Percentiles rank a stretch among this genome's conserved stretches.
phyloP scores from a whole-genome alignment of 371 early-diverging fungal genomes.

The Syncephalastrum contaminatum region DNA sequence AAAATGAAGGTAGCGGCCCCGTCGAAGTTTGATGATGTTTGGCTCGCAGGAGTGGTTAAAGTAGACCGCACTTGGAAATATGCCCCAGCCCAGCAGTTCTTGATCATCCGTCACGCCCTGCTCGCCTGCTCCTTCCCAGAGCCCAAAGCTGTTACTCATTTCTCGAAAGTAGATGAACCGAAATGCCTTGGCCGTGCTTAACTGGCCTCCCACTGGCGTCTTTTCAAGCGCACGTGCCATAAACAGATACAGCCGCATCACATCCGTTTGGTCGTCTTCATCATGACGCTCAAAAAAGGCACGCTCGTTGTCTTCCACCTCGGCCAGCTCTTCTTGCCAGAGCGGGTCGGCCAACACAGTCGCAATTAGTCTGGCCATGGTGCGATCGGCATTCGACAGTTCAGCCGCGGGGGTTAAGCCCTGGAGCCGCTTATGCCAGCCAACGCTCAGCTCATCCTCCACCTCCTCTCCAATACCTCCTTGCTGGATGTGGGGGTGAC shows the following conservation, averaged over 20 bases:
- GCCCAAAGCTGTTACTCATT: slow-evolving; percentile 67
- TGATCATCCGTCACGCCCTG: slow-evolving; percentile 34
- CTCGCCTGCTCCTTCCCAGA: slow-evolving; percentile 51
- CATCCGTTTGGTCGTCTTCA: not conserved
- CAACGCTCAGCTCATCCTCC: too few species aligned
- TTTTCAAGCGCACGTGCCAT: slow-evolving; percentile 12
- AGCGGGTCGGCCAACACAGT: not conserved
- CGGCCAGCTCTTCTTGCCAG: not conserved
- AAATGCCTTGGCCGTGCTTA: slow-evolving; percentile 21
- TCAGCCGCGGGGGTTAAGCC: too few species aligned
- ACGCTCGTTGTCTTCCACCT: slow-evolving; percentile 31
- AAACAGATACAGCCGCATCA: slow-evolving; percentile 23
- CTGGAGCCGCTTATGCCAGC: too few species aligned
- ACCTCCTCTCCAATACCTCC: too few species aligned
- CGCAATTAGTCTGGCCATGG: slow-evolving; percentile 39
- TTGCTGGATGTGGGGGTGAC: too few species aligned
- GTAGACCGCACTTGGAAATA: slow-evolving; percentile 72
- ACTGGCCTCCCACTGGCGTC: too few species aligned
- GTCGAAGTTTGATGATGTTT: slow-evolving; percentile 57
- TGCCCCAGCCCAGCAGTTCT: slow-evolving; percentile 62
- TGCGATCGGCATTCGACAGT: slow-evolving; percentile 17
- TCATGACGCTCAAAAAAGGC: slow-evolving; percentile 14
- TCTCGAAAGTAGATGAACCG: slow-evolving; percentile 60
- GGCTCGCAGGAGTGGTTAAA: slow-evolving; percentile 83
- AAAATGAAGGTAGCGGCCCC: slow-evolving; percentile 56